Base-by-base conservation (phyloP, 768 basidiomycete species). In the Strobilomyces dryophilus region DNA sequence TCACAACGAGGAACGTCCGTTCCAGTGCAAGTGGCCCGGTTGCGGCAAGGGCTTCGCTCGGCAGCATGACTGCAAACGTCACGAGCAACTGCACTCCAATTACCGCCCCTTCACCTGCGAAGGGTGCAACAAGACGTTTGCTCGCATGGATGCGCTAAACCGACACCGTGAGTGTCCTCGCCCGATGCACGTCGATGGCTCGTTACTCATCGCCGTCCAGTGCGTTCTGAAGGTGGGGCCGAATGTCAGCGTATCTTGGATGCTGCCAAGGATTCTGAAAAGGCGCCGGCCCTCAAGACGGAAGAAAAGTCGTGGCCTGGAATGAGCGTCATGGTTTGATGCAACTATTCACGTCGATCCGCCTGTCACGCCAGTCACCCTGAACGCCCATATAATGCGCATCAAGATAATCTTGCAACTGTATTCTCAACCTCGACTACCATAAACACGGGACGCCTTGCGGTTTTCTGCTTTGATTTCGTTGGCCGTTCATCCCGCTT, bases 1-100 rank as follows among this genome's bases (percentile, higher is more conserved):
- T 14, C 95, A 97, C 63, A 93, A 89, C 55, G 94, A 95, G 68
- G 92, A 95, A 71, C 87, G 92, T 56, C 94, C 94, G 31, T 98
- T 93, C 78, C 83, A 87, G 68, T 98, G 94, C 73, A 86, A 89
- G 62, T 95, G 92, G 85, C 91, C 92, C 1, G 93, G 92, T 21
- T 98, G 94, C 65, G 87, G 85, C 26, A 95, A 97, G 72, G 92
- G 94, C 21, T 95, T 97, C 57, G 94, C 90, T 26, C 73, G 94
- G 51, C 92, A 95, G 67, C 95, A 97, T 64, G 95, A 98, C 68
- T 97, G 95, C 72, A 98, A 95, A 67, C 82, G 94, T 3, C 95
- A 98, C 62, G 95, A 97, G 70, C 88, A 94, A 59, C 76, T 98
- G 39, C 95, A 98, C 67, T 85, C 90, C 53, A 95, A 95, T 61